A percentile compares a stretch with the other conserved stretches of the same genome.
phyloP scores from a whole-genome alignment of 371 early-diverging fungal genomes.

The Saksenaea oblongispora region DNA sequence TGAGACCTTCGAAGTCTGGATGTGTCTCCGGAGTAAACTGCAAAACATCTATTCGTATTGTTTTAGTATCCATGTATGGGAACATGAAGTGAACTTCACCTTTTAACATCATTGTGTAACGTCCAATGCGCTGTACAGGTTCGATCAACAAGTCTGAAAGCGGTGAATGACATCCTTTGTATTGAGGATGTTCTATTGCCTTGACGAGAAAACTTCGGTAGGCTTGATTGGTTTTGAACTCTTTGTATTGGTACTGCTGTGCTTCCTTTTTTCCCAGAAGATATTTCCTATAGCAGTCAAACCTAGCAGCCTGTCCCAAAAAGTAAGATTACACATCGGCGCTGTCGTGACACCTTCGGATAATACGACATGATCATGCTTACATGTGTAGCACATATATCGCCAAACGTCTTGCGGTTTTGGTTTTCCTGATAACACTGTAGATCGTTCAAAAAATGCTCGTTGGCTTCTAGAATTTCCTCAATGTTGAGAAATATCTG shows the following conservation, averaged over 20 bases:
- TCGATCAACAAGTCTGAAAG: constrained; percentile 42
- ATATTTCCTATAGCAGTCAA: constrained; percentile 51
- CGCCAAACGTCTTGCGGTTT: constrained; percentile 29
- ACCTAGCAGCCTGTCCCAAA: constrained; percentile 28
- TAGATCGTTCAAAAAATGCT: constrained; percentile 34
- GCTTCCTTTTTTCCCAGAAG: constrained; percentile 37
- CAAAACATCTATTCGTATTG: constrained; percentile 26
- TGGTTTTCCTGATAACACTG: constrained; percentile 1
- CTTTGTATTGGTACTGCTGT: constrained; percentile 35
- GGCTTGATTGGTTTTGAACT: constrained; percentile 31
- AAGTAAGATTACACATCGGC: neutral
- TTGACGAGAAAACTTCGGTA: constrained; percentile 36
- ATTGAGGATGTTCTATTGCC: constrained; percentile 35
- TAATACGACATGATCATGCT: constrained; percentile 8
- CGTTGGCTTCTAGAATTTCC: constrained; percentile 32
- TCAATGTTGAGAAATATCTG: constrained; percentile 51
- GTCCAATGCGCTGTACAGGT: constrained; percentile 47
- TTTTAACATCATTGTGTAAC: constrained; percentile 51
- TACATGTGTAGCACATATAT: constrained; percentile 46
- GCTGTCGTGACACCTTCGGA: neutral
- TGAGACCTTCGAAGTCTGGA: constrained; percentile 34
- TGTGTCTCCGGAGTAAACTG: constrained; percentile 35
- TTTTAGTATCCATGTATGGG: neutral
- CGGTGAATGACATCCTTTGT: constrained; percentile 22
- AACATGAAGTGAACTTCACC: constrained; percentile 12